Base-by-base conservation (phyloP, 1,284 basidiomycete species). In the Trichosporon sp. region DNA sequence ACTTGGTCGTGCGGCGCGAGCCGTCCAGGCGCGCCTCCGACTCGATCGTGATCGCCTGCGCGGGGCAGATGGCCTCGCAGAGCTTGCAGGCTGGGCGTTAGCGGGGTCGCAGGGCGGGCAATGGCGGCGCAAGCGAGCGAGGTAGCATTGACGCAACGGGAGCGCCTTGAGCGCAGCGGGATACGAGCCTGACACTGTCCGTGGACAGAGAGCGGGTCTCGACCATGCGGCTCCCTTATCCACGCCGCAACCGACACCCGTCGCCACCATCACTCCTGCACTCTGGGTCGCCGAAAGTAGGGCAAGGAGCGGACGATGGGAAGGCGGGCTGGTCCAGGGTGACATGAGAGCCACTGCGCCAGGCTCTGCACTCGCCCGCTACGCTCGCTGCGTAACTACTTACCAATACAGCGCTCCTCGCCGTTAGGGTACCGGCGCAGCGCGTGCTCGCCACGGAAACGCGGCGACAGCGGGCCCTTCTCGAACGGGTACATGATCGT, bases 381-480 rank as follows among this genome's bases (percentile, higher is more conserved):
- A 7, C 47, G 47, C 47, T 51, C 47, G 47, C 47, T 42, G 3
- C 38, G 11, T 25, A 25, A 6, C 1, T 1, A 83, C 87, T 76
- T 76, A 95, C 95, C 95, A 74, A 99, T 99, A 85, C 97, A 99
- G 67, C 97, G 89, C 84, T 99, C 97, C 86, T 99, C 97, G 44
- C 97, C 97, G 73, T 92, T 96, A 21, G 97, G 95, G 85, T 99
- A 99, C 79, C 97, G 87, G 71, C 97, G 89, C 74, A 99, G 86
- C n/a, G 97, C 97, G 84, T 99, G 97, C 85, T 99, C 97, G 69
- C 97, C 97, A 81, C 97, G 90, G 88, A 99, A 99, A 73, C 97
- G 92, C 56, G 97, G 95, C 51, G 93, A 97, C 68, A 99, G 85
- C 47, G 97, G 97, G 23, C 97, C 97, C 85, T 99, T 99, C 85